Conservation (phyloP, 164 flowering plant species). For the Piper betle region DNA sequence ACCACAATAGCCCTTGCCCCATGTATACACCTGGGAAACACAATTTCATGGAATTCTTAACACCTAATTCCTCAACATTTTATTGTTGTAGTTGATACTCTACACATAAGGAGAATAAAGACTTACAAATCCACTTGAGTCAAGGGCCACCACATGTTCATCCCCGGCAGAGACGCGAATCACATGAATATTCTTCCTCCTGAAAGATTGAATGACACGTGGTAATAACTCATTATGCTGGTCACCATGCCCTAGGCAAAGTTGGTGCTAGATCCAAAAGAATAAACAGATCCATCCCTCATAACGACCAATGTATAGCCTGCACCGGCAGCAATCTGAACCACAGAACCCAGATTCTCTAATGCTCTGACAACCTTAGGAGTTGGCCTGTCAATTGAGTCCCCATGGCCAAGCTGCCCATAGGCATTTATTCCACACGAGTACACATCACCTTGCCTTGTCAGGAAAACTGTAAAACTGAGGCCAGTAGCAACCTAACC, state of each 20-base stretch:
- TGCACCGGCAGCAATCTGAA: slow-evolving; percentile 82
- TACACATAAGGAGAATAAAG: not conserved
- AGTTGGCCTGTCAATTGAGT: slow-evolving; percentile 52
- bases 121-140: slow-evolving; percentile 82
- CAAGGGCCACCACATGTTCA: slow-evolving; percentile 95
- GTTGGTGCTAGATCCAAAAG: slow-evolving; percentile 87
- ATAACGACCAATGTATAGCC: slow-evolving; percentile 63
- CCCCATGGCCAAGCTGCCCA: slow-evolving; percentile 97
- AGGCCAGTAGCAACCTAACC: slow-evolving; percentile 78
- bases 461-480: slow-evolving; percentile 70
- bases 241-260: slow-evolving; percentile 95
- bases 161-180: slow-evolving; percentile 85
- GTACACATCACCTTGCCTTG: slow-evolving; percentile 68
- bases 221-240: slow-evolving; percentile 73
- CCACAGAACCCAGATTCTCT: slow-evolving; percentile 39
- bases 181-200: slow-evolving; percentile 57
- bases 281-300: slow-evolving; percentile 56
- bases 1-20: slow-evolving; percentile 99
- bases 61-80: no score
- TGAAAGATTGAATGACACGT: slow-evolving; percentile 54
- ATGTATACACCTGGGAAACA: slow-evolving; percentile 62
- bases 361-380: slow-evolving; percentile 55
- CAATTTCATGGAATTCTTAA: not conserved
- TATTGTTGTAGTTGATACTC: not conserved
- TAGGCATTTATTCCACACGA: slow-evolving; percentile 72